Evolutionary conservation across 2,329 filamentous ascomycete species (phyloP), one percentile per base, ranked within the genome.

Genomic region (Thielaviopsis euricoi): DNA sequence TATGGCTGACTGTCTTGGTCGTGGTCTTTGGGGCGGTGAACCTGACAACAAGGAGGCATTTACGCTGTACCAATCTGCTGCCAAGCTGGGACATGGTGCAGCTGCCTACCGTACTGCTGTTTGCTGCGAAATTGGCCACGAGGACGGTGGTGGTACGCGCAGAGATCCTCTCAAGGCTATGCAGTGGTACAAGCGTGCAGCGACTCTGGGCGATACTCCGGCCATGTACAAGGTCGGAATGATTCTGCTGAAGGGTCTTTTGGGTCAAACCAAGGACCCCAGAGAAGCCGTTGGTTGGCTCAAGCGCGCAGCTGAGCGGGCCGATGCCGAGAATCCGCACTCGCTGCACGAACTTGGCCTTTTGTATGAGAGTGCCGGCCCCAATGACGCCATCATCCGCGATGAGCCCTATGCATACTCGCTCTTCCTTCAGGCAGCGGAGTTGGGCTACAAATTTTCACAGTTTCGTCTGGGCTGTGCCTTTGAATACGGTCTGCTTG

Each of bases 161-260:
- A 87, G 86, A 64, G 93, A 98, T 66, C 88, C 89, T 0, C 72
- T 91, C 63, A 97, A 97, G 71, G 91, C 93, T 1, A 90, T 97
- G 21, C 91, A 97, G 69, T 98, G 93, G 93, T 98, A 98, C 71
- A 89, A 91, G 68, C 86, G 90, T 50, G 89, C 93, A 6, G 91
- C 93, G 12, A 85, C 86, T 13, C 76, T 97, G 2, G 91, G 93
- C 2, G 91, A 98, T 66, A 85, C 86, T 1, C 87, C 91, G 0
- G 93, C 90, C 29, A 95, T 97, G 89, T 98, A 96, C 74, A 98
- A 98, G 71, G 83, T 97, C 71, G 93, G 93, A 60, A 95, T 96
- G 85, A 95, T 98, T 63, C 74, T 88, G 61, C 79, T 97, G 57
- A 97, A 97, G 70, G 93, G 91, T 12, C 76, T 97, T 26, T 78